These are phyloP conservation scores for Hygrophorus russula DNA, from an alignment of 768 basidiomycete genomes.

Conservation along the genomic window DNA sequence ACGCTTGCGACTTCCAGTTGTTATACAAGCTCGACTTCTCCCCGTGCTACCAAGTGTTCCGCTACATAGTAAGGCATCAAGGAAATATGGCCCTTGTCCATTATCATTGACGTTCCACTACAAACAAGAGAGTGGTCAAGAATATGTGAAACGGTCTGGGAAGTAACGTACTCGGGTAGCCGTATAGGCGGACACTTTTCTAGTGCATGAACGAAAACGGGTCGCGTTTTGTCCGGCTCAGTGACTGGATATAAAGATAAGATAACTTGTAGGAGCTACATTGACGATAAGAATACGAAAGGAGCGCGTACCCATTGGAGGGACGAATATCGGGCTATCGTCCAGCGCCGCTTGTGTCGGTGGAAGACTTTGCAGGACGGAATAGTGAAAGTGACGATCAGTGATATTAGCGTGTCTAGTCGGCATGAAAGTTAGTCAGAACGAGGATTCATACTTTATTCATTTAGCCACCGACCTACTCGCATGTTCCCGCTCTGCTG, in stretches of 20 bases:
- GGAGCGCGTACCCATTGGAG: conserved; percentile 53
- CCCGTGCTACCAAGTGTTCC: conserved; percentile 60
- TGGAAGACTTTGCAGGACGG: conserved; percentile 78
- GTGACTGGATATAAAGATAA: conserved; percentile 39
- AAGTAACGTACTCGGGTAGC: conserved; percentile 52
- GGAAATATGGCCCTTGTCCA: conserved; percentile 76
- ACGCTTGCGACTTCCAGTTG: too few species aligned
- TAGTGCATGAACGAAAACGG: conserved; percentile 77
- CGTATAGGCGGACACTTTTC: conserved; percentile 54
- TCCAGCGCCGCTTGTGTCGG: conserved; percentile 67
- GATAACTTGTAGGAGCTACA: not conserved
- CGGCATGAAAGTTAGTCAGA: not conserved
- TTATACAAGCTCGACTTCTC: conserved; percentile 67
- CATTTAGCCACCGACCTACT: conserved; percentile 36
- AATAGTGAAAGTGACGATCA: conserved; percentile 67
- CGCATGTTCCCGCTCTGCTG: conserved; percentile 75
- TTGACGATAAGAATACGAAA: conserved; percentile 6
- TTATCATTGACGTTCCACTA: conserved; percentile 61
- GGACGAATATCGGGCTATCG: conserved; percentile 59
- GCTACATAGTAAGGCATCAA: conserved; percentile 68
- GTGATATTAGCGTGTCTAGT: conserved; percentile 64
- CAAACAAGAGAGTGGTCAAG: not conserved
- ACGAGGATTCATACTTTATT: not conserved
- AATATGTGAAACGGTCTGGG: conserved; percentile 6
- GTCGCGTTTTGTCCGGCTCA: conserved; percentile 60